Percentiles rank a stretch among this genome's conserved stretches.
These are phyloP conservation scores for Helianthus tuberosus DNA, from an alignment of 129 eudicot species.

Conservation along the genomic window DNA sequence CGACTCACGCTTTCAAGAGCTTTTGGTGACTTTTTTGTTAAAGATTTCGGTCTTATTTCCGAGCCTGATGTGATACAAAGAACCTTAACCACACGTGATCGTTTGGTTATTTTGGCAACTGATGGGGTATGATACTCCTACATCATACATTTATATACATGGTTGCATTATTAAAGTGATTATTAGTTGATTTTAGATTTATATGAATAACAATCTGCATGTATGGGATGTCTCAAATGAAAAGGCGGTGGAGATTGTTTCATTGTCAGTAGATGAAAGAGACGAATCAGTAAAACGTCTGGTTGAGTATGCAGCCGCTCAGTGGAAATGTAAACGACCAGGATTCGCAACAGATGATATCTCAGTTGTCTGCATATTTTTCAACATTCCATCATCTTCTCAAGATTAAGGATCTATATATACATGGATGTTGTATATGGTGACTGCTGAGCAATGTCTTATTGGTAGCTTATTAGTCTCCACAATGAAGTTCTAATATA, in stretches of 20 bases:
- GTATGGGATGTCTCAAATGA: slow-evolving; percentile 87
- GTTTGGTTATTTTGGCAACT: slow-evolving; percentile 73
- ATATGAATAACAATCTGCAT: slow-evolving; percentile 22
- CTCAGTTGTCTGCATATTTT: slow-evolving; percentile 81
- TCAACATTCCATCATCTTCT: slow-evolving; percentile 35
- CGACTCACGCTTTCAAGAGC: slow-evolving; percentile 88
- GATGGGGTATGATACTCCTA: slow-evolving; percentile 70
- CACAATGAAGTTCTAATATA: too few relatives aligned
- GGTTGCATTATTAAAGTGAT: too few relatives aligned
- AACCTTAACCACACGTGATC: slow-evolving; percentile 57
- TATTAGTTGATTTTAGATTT: neutral
- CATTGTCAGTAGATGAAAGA: slow-evolving; percentile 46
- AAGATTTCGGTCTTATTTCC: slow-evolving; percentile 83
- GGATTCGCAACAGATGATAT: slow-evolving; percentile 69
- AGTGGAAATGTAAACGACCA: slow-evolving; percentile 66
- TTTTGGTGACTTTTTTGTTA: slow-evolving; percentile 73
- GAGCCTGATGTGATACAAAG: slow-evolving; percentile 85
- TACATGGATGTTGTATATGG: neutral
- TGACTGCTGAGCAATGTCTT: slow-evolving; percentile 3
- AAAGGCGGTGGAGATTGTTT: slow-evolving; percentile 80
- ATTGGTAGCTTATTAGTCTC: neutral
- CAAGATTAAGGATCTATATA: neutral
- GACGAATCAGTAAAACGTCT: slow-evolving; percentile 69
- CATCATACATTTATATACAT: neutral
- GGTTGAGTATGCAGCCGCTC: slow-evolving; percentile 61